These are phyloP conservation scores for Dryas integrifolia DNA, from an alignment of 331 rosid genomes.

Conservation along the genomic window DNA sequence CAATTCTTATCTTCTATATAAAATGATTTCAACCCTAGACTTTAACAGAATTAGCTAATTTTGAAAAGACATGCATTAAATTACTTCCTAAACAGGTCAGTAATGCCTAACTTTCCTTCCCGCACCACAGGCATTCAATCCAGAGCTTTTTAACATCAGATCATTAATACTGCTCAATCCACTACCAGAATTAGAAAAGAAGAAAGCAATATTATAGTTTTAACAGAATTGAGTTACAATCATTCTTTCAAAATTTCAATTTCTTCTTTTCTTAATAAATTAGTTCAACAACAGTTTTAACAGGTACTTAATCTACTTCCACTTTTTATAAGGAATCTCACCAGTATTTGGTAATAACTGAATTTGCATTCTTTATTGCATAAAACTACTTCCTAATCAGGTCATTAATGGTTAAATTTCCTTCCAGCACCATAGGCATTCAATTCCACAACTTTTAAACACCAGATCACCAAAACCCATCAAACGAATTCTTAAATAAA, in stretches of 20 bases:
- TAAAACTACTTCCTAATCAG: not conserved
- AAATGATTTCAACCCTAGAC: not conserved
- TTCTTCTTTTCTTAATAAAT: not conserved
- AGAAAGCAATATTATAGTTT: no score
- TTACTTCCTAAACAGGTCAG: no score
- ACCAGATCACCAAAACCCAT: not conserved
- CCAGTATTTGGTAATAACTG: not conserved
- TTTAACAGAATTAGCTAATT: not conserved
- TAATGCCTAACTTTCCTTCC: no score
- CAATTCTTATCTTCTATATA: not conserved
- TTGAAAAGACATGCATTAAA: no score
- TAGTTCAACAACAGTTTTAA: not conserved
- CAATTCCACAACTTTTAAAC: not conserved
- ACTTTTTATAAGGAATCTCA: not conserved
- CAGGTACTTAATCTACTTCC: slow-evolving; percentile 4
- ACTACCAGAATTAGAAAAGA: no score
- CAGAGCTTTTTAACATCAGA: no score
- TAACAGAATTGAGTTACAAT: not conserved
- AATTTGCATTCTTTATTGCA: no score
- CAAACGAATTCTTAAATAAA: not conserved
- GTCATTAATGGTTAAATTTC: not conserved
- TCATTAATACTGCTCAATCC: no score
- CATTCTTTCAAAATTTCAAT: not conserved
- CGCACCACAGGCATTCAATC: no score
- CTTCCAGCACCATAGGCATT: not conserved